Evolutionary conservation across 345 rosid genomes (phyloP).

Genomic region (Ailanthus altissimus): DNA sequence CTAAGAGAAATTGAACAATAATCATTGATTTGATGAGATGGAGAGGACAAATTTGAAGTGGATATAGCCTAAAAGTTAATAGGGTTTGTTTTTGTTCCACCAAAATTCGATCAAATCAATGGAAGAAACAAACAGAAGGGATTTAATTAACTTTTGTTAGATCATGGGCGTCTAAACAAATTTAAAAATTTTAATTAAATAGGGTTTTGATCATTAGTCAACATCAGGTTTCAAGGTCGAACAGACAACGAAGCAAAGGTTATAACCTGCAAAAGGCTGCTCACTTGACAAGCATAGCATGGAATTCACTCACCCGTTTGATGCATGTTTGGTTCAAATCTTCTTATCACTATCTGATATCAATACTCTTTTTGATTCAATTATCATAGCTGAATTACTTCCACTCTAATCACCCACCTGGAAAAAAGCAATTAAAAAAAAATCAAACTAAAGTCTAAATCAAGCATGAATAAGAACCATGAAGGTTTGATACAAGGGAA

Average conservation of each 20-base stretch:
- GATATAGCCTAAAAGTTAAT: neutral
- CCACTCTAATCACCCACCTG: slow-evolving; percentile 11
- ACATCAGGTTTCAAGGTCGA: slow-evolving; percentile 43
- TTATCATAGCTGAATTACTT: neutral
- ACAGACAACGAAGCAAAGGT: slow-evolving; percentile 57
- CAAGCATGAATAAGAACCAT: neutral
- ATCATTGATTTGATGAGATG: too few species aligned
- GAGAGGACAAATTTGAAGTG: too few species aligned
- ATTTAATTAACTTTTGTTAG: neutral
- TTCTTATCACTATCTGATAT: neutral
- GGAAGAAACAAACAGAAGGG: too few species aligned
- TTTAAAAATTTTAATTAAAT: neutral
- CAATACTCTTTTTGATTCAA: neutral
- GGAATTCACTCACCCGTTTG: slow-evolving; percentile 52
- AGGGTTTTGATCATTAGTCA: slow-evolving; percentile 12
- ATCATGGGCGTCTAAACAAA: neutral
- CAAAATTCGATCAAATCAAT: neutral
- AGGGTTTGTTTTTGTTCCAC: neutral
- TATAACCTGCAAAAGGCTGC: slow-evolving; percentile 37
- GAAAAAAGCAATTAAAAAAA: neutral
- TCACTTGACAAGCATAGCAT: slow-evolving; percentile 50
- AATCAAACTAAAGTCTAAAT: neutral
- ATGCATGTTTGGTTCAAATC: neutral
- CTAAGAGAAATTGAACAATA: neutral
- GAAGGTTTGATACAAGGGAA: neutral